These are phyloP conservation scores for Amanita brunnescens DNA, from an alignment of 768 basidiomycete genomes.

Conservation along the genomic window DNA sequence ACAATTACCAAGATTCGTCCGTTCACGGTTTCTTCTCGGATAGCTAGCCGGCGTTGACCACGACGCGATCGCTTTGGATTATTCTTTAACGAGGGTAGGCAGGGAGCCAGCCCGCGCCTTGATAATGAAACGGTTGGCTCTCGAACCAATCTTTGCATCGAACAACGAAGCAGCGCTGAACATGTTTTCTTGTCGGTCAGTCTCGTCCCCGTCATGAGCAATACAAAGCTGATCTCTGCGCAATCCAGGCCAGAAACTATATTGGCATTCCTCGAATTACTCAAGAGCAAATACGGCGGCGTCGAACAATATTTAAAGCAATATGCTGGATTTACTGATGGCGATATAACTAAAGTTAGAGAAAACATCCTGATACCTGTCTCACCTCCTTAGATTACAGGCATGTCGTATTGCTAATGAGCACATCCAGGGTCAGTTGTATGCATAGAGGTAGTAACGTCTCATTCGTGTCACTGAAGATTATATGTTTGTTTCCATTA, in stretches of 20 bases:
- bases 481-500: neutral
- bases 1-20: neutral
- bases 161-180: conserved; percentile 73
- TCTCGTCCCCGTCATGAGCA: neutral
- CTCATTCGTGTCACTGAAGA: neutral
- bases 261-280: conserved; percentile 54
- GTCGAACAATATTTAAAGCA: conserved; percentile 53
- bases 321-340: conserved; percentile 49
- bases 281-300: conserved; percentile 60
- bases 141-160: conserved; percentile 65
- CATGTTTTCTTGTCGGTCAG: conserved; percentile 73
- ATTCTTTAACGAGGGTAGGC: conserved; percentile 69
- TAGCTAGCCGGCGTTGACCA: conserved; percentile 70
- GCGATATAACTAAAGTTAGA: conserved; percentile 53
- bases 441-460: neutral
- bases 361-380: conserved; percentile 41
- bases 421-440: neutral
- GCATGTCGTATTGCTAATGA: neutral
- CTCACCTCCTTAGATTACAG: conserved; percentile 7
- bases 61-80: conserved; percentile 59
- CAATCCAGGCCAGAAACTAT: conserved; percentile 59
- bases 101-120: conserved; percentile 69
- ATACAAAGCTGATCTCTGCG: neutral
- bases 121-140: conserved; percentile 58
- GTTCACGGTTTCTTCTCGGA: neutral